These are phyloP conservation scores for Hymenochaete sp. DNA, from an alignment of 1,284 basidiomycete genomes.

Conservation along the genomic window DNA sequence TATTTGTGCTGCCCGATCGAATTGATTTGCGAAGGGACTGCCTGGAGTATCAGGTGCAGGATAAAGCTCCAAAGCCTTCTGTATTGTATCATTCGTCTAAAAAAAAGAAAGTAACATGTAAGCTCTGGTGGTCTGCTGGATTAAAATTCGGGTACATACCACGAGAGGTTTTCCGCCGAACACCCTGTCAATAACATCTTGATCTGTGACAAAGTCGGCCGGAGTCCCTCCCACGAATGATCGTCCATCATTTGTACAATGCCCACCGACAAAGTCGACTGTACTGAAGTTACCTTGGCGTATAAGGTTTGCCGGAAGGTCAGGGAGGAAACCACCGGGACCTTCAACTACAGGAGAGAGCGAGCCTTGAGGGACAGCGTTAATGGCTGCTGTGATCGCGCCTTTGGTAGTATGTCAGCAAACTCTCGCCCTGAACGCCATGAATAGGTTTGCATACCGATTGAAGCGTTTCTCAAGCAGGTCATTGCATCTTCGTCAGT, in stretches of 20 bases:
- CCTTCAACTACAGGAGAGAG: conserved; percentile 34
- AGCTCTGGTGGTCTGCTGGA: not conserved
- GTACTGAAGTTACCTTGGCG: conserved; percentile 29
- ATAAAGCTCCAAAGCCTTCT: conserved; percentile 33
- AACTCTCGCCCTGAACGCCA: not conserved
- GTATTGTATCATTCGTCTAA: conserved; percentile 32
- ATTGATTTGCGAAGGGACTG: conserved; percentile 34
- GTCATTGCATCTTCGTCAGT: conserved; percentile 26
- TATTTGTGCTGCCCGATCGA: conserved; percentile 34
- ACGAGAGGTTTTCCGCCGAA: conserved; percentile 33
- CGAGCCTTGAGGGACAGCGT: conserved; percentile 25
- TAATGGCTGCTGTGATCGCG: conserved; percentile 32
- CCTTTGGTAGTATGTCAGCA: conserved; percentile 21
- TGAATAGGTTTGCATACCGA: conserved; percentile 23
- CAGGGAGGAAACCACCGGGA: conserved; percentile 32
- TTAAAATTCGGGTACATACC: conserved; percentile 27
- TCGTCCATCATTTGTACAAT: conserved; percentile 36
- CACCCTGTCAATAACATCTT: conserved; percentile 31
- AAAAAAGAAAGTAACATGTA: not conserved
- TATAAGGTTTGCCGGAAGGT: conserved; percentile 35
- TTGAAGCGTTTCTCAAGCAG: conserved; percentile 35
- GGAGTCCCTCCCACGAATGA: conserved; percentile 35
- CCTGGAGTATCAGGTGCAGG: conserved; percentile 29
- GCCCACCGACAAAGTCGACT: conserved; percentile 37
- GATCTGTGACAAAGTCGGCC: conserved; percentile 31